phyloP scores from a whole-genome alignment of 108 stramenopile species.

The Skeletonema potamos region DNA sequence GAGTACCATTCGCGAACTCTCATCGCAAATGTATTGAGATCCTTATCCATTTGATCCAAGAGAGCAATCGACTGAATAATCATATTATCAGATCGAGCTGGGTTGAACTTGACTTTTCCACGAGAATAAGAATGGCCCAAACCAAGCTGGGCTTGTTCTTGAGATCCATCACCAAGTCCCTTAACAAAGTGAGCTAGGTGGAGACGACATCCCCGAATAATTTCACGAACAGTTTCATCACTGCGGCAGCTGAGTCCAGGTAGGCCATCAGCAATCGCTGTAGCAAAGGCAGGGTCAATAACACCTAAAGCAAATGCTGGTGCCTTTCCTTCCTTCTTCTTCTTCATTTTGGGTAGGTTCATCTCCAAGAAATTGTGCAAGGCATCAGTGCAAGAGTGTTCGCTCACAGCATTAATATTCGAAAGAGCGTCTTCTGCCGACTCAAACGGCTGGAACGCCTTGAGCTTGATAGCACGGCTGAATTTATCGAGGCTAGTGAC shows the following conservation, averaged over 20 bases:
- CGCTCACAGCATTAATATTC: conserved; percentile 88
- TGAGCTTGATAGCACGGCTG: conserved; percentile 93
- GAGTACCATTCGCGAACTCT: conserved; percentile 98
- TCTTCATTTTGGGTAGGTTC: conserved; percentile 89
- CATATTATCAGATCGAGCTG: conserved; percentile 98
- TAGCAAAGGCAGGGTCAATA: conserved; percentile 83
- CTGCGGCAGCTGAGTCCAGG: conserved; percentile 85
- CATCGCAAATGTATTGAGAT: conserved; percentile 99
- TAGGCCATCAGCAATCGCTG: conserved; percentile 91
- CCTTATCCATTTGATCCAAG: conserved; percentile 99
- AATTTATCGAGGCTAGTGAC: conserved; percentile 90
- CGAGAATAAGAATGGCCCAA: conserved; percentile 98
- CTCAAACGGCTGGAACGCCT: conserved; percentile 96
- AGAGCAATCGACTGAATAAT: conserved; percentile 99
- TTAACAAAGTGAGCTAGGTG: conserved; percentile 94
- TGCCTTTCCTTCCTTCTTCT: conserved; percentile 69
- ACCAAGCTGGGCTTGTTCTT: conserved; percentile 97
- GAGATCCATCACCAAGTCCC: conserved; percentile 87
- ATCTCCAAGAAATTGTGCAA: conserved; percentile 93
- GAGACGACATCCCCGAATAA: conserved; percentile 89
- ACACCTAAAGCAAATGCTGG: conserved; percentile 82
- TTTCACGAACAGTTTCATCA: conserved; percentile 91
- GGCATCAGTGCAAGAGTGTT: conserved; percentile 75
- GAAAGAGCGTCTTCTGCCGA: conserved; percentile 94
- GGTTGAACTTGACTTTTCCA: conserved; percentile 99